Base-by-base conservation (phyloP, 2,329 filamentous ascomycete species). In the Tolypocladium ovalisporum region DNA sequence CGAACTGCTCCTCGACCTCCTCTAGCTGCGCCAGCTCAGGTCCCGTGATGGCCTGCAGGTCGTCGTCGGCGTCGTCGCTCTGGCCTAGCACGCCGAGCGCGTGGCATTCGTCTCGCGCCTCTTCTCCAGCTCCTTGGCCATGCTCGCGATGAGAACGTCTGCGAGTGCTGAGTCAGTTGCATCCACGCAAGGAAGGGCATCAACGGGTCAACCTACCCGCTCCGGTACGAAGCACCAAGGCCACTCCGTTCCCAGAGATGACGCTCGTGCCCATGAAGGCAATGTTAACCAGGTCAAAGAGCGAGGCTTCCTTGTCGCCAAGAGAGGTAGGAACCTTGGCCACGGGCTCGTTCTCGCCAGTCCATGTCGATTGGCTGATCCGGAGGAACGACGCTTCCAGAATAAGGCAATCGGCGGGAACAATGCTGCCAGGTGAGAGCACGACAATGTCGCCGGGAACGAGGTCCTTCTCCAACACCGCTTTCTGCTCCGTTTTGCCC, bases 361-460 rank as follows among this genome's bases (percentile, higher is more conserved):
- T 68, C 65, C 65, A 67, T 17, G 64, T 66, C n/a, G 66, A 68
- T 54, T 67, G 65, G 37, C 66, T 65, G 54, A 68, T 58, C 2
- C 65, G 65, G 1, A 68, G 59, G 37, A 67, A 68, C 12, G 61
- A 63, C 1, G 65, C 54, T 22, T 68, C 65, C 3, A 68, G 57
- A n/a, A 68, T 58, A 51, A 68, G 36, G 55, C 66, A 65, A 51
- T 68, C 66, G n/a, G 66, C 66, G 3, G 65, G 64, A 4, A 68
- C 62, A 35, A 66, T 55, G n/a, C 58, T 61, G 1, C 64, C 65
- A 4, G 66, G 65, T 1, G 60, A 56, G 2, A 68, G 57, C 13
- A 61, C 1, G 2, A 66, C 54, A 29, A 66, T 56, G 52, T 68
- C 66, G 1, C 66, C 65, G 10, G 64, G 64, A 1, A 66, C 64